Evolutionary conservation across 176 grass and related monocot species (phyloP).

Genomic region (Aegilops umbellulata): DNA sequence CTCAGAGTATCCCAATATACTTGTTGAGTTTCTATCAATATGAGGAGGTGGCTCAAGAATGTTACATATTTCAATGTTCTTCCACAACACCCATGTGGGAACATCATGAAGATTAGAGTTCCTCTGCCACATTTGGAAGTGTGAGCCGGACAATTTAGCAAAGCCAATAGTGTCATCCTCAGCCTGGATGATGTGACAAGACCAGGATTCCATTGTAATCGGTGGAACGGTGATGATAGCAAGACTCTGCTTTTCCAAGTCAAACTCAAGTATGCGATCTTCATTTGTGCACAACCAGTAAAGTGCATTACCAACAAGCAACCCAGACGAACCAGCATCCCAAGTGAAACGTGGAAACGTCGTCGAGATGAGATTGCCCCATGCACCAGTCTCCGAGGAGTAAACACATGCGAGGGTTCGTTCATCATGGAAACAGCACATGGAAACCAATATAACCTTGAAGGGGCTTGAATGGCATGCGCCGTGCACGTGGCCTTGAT

Average conservation of each 20-base stretch:
- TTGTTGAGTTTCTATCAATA: not conserved
- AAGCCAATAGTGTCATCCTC: not conserved
- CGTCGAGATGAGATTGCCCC: no score
- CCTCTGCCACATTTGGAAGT: not conserved
- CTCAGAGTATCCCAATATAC: not conserved
- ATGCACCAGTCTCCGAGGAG: not conserved
- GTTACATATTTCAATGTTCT: not conserved
- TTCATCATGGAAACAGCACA: not conserved
- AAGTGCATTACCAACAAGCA: not conserved
- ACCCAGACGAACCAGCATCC: no score
- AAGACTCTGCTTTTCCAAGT: not conserved
- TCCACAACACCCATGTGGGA: not conserved
- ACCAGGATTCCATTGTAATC: not conserved
- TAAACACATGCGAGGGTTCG: not conserved
- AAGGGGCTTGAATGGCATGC: not conserved
- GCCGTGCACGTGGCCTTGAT: not conserved
- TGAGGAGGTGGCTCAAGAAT: not conserved
- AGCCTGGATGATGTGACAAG: not conserved
- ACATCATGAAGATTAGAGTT: not conserved
- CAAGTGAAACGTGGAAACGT: no score
- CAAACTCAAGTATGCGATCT: not conserved
- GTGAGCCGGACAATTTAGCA: not conserved
- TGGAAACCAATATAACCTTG: not conserved
- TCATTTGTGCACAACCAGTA: not conserved
- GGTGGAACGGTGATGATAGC: not conserved